A percentile compares a stretch with the other conserved stretches of the same genome.
These are phyloP conservation scores for Venturia nashicola DNA, from an alignment of 2,329 filamentous ascomycete genomes.

Conservation along the genomic window DNA sequence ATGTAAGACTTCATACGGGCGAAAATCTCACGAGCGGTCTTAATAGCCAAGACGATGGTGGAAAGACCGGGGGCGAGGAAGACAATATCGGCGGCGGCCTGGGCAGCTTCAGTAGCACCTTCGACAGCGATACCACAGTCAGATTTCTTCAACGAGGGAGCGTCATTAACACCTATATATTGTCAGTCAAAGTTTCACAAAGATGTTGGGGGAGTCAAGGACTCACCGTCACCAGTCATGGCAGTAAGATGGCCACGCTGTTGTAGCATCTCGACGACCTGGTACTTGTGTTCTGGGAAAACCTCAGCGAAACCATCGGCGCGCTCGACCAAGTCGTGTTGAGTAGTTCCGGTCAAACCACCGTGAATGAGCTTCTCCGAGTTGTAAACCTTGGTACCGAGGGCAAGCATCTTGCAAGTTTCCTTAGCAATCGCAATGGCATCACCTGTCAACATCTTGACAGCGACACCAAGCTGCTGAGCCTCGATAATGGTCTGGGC, in stretches of 20 bases:
- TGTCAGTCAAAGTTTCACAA: constrained; percentile 12
- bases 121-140: constrained; percentile 66
- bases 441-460: constrained; percentile 76
- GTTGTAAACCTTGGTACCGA: constrained; percentile 72
- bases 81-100: constrained; percentile 62
- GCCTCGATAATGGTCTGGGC: constrained; percentile 68
- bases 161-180: constrained; percentile 51
- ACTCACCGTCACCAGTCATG: constrained; percentile 58
- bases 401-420: constrained; percentile 70
- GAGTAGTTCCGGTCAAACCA: constrained; percentile 58
- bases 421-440: constrained; percentile 70
- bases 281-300: constrained; percentile 66
- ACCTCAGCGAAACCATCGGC: constrained; percentile 64
- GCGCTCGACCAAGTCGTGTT: constrained; percentile 66
- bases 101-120: constrained; percentile 58
- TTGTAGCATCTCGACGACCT: constrained; percentile 65
- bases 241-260: constrained; percentile 61
- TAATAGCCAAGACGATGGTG: constrained; percentile 62
- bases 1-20: constrained; percentile 70
- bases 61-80: constrained; percentile 61
- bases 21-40: constrained; percentile 64
- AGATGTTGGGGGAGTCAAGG: not conserved
- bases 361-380: constrained; percentile 66
- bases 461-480: constrained; percentile 61
- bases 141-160: constrained; percentile 61